These are phyloP conservation scores for Schizopora paradoxa DNA, from an alignment of 1,284 basidiomycete genomes.

Conservation along the genomic window DNA sequence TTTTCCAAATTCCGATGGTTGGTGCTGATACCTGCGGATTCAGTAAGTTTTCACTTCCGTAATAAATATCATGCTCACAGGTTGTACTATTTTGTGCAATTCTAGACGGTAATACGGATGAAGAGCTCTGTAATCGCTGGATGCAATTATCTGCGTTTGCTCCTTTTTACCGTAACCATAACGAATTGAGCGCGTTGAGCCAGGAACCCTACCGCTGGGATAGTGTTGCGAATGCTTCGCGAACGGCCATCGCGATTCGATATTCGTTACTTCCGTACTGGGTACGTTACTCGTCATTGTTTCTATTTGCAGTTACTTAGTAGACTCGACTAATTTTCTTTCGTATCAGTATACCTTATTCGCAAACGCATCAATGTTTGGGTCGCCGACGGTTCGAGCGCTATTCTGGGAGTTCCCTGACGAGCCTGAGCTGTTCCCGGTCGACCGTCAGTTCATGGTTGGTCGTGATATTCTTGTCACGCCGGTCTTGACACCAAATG, in stretches of 20 bases:
- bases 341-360: slow-evolving; percentile 80
- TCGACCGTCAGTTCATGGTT: slow-evolving; percentile 69
- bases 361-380: slow-evolving; percentile 55
- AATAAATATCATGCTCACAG: slow-evolving; percentile 9
- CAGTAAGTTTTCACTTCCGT: slow-evolving; percentile 30
- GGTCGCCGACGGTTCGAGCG: slow-evolving; percentile 65
- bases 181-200: slow-evolving; percentile 50
- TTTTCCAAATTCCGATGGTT: slow-evolving; percentile 73
- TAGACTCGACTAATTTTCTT: slow-evolving; percentile 28
- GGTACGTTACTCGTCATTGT: slow-evolving; percentile 35
- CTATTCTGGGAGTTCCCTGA: slow-evolving; percentile 75
- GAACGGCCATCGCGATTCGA: slow-evolving; percentile 61
- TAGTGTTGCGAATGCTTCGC: slow-evolving; percentile 65
- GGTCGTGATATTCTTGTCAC: slow-evolving; percentile 68
- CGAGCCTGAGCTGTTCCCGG: slow-evolving; percentile 55
- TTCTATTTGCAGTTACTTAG: background rate
- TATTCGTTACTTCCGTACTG: slow-evolving; percentile 73
- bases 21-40: slow-evolving; percentile 70
- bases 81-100: background rate
- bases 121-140: slow-evolving; percentile 80
- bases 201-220: slow-evolving; percentile 78
- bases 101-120: slow-evolving; percentile 63
- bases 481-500: slow-evolving; percentile 62
- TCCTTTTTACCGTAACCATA: slow-evolving; percentile 74
- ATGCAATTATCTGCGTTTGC: slow-evolving; percentile 73